A percentile compares a stretch with the other conserved stretches of the same genome.
phyloP scores from a whole-genome alignment of 2,329 filamentous ascomycete species.

The Aspergillus hortae region DNA sequence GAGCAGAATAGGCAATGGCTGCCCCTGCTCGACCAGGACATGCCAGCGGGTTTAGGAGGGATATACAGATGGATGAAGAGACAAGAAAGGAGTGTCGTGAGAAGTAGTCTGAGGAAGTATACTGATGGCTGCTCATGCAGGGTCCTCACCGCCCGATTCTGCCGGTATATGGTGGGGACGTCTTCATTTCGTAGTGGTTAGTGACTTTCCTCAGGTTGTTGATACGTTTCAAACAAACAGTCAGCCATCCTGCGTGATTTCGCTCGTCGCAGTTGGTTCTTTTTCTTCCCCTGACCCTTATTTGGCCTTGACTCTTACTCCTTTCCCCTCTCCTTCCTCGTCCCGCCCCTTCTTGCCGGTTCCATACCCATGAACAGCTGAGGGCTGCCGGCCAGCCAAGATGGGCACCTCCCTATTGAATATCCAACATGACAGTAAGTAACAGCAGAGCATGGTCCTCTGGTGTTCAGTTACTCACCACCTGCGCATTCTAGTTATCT shows the following conservation, averaged over 20 bases:
- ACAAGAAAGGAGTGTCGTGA: background rate
- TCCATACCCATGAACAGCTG: slow-evolving; percentile 17
- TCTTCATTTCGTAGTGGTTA: background rate
- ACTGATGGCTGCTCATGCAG: background rate
- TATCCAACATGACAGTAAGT: slow-evolving; percentile 72
- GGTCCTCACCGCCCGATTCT: background rate
- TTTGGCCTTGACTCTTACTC: background rate
- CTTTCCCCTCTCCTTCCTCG: background rate
- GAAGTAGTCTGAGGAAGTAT: background rate
- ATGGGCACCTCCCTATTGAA: slow-evolving; percentile 86
- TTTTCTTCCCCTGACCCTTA: background rate
- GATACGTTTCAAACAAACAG: slow-evolving; percentile 24
- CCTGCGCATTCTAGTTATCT: slow-evolving; percentile 55
- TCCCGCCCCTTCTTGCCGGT: slow-evolving; percentile 5
- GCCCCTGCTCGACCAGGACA: slow-evolving; percentile 37
- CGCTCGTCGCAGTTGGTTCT: background rate
- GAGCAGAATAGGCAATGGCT: slow-evolving; percentile 42
- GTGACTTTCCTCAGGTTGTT: slow-evolving; percentile 9
- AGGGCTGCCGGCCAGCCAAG: slow-evolving; percentile 43
- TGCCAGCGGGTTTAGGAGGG: slow-evolving; percentile 20
- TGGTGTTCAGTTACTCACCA: background rate
- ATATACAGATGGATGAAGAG: background rate
- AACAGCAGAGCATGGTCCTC: background rate
- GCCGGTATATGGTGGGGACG: slow-evolving; percentile 14
- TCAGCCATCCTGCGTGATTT: background rate